Conservation (phyloP, 257 asterid genomes). For the Penstemon eatonii region DNA sequence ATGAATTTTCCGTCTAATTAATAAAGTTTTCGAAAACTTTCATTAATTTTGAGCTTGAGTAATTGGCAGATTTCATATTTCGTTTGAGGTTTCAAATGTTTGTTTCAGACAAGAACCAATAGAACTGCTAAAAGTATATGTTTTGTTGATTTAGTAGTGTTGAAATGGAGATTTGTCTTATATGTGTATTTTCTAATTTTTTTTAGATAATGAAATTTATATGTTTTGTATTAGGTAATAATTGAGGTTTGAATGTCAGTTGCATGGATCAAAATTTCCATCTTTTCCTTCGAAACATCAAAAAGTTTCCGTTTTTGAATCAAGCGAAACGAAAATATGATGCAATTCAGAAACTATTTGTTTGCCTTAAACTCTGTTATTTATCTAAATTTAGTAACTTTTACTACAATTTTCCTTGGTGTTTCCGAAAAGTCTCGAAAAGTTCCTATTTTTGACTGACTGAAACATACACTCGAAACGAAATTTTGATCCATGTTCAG, state of each 20-base stretch:
- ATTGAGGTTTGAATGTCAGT: neutral
- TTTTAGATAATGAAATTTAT: neutral
- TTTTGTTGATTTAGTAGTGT: neutral
- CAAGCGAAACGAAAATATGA: too few relatives aligned
- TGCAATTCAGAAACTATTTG: neutral
- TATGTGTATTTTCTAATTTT: neutral
- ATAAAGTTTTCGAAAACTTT: neutral
- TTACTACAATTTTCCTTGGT: too few relatives aligned
- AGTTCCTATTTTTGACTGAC: too few relatives aligned
- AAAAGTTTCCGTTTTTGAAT: too few relatives aligned
- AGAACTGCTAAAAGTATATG: neutral
- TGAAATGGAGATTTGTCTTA: neutral
- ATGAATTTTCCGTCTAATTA: neutral
- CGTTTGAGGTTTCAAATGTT: constrained; percentile 2
- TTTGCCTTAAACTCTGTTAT: too few relatives aligned
- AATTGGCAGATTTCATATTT: neutral
- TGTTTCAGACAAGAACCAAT: constrained; percentile 1
- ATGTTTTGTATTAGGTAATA: neutral
- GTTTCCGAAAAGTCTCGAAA: too few relatives aligned
- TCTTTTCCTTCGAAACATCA: too few relatives aligned
- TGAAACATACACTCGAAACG: too few relatives aligned
- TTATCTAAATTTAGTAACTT: too few relatives aligned
- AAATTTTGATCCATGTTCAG: too few relatives aligned
- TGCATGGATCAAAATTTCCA: too few relatives aligned
- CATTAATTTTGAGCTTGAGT: neutral